A percentile compares a stretch with the other conserved stretches of the same genome.
Conservation (phyloP, 2,329 filamentous ascomycete genomes). For the Neoscytalidium dimidiatum region DNA sequence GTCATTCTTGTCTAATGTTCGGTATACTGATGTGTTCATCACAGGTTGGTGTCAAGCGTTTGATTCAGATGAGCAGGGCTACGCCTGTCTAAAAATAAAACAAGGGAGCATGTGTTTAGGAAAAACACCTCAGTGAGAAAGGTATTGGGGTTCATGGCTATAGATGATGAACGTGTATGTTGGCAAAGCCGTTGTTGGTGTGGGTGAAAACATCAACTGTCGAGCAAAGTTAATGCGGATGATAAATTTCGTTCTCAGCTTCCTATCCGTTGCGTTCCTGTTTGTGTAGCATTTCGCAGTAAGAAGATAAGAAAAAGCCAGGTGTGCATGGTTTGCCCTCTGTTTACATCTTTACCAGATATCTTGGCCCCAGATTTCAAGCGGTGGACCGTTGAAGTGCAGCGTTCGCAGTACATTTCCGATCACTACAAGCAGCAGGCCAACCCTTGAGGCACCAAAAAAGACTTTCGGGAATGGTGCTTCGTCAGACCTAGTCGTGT, state of each 20-base stretch:
- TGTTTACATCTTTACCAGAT: too few species aligned
- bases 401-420: too few species aligned
- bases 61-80: constrained; percentile 41
- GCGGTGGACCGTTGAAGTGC: too few species aligned
- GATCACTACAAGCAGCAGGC: too few species aligned
- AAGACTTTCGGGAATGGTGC: too few species aligned
- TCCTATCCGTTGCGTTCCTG: neutral
- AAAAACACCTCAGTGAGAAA: neutral
- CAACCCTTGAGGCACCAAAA: too few species aligned
- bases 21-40: constrained; percentile 17
- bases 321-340: too few species aligned
- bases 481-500: too few species aligned
- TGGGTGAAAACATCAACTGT: too few species aligned
- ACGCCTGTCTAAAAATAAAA: constrained; percentile 25
- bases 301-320: too few species aligned
- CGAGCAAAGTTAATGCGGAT: neutral
- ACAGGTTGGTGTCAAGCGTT: constrained; percentile 40
- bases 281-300: neutral
- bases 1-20: neutral
- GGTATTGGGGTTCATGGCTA: neutral
- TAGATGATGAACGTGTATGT: neutral
- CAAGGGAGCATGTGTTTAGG: neutral
- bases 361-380: too few species aligned
- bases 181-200: too few species aligned
- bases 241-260: neutral